These are phyloP conservation scores for Colletotrichum echinochloae DNA, from an alignment of 2,329 filamentous ascomycete species.

Conservation along the genomic window DNA sequence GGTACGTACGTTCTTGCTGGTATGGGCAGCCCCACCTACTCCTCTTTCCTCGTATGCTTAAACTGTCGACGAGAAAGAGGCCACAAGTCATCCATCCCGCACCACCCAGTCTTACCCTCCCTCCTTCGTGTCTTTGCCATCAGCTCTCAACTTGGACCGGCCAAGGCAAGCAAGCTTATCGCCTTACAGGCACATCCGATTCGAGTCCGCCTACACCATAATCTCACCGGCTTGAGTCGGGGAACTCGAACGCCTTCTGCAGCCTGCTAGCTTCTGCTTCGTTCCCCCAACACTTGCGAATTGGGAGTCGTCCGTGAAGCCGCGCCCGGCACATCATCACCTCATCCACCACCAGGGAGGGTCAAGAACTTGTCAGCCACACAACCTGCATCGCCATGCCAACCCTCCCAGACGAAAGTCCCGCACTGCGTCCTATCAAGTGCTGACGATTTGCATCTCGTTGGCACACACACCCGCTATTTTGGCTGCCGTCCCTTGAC, in stretches of 20 bases:
- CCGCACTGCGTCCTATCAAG: conserved; percentile 20
- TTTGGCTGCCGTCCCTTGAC: conserved; percentile 24
- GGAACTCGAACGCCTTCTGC: not conserved
- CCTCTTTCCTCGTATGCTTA: conserved; percentile 12
- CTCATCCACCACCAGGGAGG: conserved; percentile 9
- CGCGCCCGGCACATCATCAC: conserved; percentile 26
- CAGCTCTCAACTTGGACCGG: conserved; percentile 5
- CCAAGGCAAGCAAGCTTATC: conserved; percentile 23
- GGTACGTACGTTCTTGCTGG: not conserved
- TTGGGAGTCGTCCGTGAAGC: conserved; percentile 31
- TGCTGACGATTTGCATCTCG: not conserved
- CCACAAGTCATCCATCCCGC: not conserved
- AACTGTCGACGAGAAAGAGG: not conserved
- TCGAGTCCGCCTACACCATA: not conserved
- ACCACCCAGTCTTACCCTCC: conserved; percentile 31
- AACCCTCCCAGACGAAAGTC: conserved; percentile 16
- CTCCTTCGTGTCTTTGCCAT: conserved; percentile 15
- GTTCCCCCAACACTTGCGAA: conserved; percentile 8
- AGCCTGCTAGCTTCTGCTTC: conserved; percentile 5
- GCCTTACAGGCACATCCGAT: conserved; percentile 10
- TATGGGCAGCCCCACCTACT: not conserved
- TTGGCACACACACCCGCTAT: conserved; percentile 1
- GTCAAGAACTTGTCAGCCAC: conserved; percentile 19
- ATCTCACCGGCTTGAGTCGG: conserved; percentile 11
- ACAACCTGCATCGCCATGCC: conserved; percentile 19